Conservation (phyloP, 139 green algal genomes). For the Chlamydomonas incerta region DNA sequence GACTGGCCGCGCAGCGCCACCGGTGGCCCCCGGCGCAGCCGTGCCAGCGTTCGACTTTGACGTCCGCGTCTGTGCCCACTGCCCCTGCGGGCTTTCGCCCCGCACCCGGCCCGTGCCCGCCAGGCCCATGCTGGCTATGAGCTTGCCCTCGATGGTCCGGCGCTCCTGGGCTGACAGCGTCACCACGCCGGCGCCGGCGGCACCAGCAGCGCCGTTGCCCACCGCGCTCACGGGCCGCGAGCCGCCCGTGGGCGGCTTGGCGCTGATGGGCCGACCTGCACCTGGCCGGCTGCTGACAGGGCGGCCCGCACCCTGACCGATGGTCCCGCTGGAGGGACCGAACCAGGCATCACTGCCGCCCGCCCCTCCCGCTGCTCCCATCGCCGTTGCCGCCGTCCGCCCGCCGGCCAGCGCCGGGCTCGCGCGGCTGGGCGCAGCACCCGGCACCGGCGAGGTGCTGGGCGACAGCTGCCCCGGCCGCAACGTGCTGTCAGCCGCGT, state of each 20-base stretch:
- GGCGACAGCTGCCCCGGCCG: background rate
- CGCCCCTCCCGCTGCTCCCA: background rate
- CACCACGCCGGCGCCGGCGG: background rate
- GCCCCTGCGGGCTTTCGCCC: slow-evolving; percentile 8
- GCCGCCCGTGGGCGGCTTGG: background rate
- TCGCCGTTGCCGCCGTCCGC: background rate
- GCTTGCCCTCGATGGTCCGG: background rate
- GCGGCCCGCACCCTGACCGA: background rate
- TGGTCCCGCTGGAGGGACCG: slow-evolving; percentile 26
- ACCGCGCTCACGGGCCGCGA: no score
- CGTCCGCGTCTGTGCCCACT: background rate
- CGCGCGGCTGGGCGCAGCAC: background rate
- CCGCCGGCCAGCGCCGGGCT: background rate
- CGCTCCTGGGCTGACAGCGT: background rate
- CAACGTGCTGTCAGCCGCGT: slow-evolving; percentile 19
- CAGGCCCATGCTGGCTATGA: background rate
- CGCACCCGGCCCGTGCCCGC: background rate
- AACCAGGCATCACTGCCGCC: slow-evolving; percentile 2
- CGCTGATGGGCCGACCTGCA: background rate
- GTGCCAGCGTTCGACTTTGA: no score
- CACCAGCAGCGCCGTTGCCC: background rate
- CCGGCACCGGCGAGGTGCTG: background rate
- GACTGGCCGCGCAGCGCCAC: no score
- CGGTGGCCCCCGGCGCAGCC: no score
- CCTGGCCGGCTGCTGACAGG: background rate